Evolutionary conservation across 192 early-diverging fungal species (phyloP), one percentile per base, ranked within the genome.

Genomic region (Mortierella alpina): DNA sequence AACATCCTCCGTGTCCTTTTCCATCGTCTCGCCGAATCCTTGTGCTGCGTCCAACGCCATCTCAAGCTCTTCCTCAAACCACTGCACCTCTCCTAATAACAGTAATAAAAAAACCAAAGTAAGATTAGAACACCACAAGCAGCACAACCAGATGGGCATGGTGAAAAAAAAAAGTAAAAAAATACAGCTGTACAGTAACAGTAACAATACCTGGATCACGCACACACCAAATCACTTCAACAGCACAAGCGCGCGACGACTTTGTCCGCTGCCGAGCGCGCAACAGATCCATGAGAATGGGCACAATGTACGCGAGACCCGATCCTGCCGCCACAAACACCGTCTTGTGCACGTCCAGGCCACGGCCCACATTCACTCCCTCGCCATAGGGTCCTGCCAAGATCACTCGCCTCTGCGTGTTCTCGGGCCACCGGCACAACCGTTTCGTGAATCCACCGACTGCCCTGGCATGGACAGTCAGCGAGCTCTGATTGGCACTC

Each of bases 311-410:
- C 8, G 85, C 84, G 0, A 86, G 70, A 4, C 87, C 87, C 0
- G 87, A 84, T 14, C 87, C 87, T 4, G 80, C 87, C 7, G 73
- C 76, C 45, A 83, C 61, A 61, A 88, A 81, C 14, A 84, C 73
- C 5, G 77, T 59, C 45, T 41, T 69, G 39, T 22, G 67, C 50
- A 40, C 39, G 55, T 45, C 63, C 52, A 6, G 74, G 22, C 65
- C 62, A 51, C 39, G 74, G 9, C 48, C 77, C n/a, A 49, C 71
- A 4, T 20, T 17, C 13, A 76, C 75, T 22, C 60, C 45, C 31
- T 59, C 59, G 6, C 86, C 86, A 58, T 82, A 86, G 1, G 87
- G 87, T 3, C 87, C 87, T 48, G 82, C 69, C 65, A 88, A 52
- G 49, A 88, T 68, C 0, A 84, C 73, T 7, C 61, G 54, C 11